Percentiles rank a stretch among this genome's conserved stretches.
These are phyloP conservation scores for Bruguiera hainesii DNA, from an alignment of 441 rosid genomes.

Conservation along the genomic window DNA sequence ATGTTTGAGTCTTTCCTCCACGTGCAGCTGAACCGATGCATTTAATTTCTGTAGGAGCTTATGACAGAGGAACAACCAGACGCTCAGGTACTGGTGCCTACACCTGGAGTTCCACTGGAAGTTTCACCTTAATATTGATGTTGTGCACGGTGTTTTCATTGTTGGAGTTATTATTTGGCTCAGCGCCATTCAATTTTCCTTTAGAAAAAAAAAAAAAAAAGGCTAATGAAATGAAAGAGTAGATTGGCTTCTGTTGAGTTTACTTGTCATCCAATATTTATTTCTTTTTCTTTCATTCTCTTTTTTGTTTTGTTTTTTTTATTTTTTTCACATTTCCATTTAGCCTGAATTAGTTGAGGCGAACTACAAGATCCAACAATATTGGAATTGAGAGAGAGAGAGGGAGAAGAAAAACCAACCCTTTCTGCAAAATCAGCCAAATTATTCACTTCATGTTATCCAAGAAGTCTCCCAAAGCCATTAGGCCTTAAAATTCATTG, in stretches of 20 bases:
- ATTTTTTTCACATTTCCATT: too few relatives aligned
- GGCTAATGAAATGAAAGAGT: too few relatives aligned
- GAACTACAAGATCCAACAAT: too few relatives aligned
- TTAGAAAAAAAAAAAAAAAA: too few relatives aligned
- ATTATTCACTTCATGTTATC: slow-evolving; percentile 14
- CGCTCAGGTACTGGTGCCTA: slow-evolving; percentile 66
- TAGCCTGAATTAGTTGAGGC: too few relatives aligned
- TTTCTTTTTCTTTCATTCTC: too few relatives aligned
- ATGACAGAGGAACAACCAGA: slow-evolving; percentile 59
- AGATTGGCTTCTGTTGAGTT: too few relatives aligned
- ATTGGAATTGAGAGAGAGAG: not conserved
- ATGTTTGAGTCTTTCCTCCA: not conserved
- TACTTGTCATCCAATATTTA: too few relatives aligned
- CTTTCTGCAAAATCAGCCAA: slow-evolving; percentile 15
- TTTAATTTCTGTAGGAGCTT: slow-evolving; percentile 42
- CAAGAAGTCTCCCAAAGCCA: slow-evolving; percentile 24
- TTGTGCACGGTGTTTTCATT: not conserved
- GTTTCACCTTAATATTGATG: slow-evolving; percentile 30
- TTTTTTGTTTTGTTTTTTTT: too few relatives aligned
- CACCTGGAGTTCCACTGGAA: slow-evolving; percentile 63
- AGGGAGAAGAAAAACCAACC: not conserved
- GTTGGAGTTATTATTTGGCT: too few relatives aligned
- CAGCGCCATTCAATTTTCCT: too few relatives aligned
- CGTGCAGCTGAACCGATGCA: not conserved
- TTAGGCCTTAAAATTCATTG: slow-evolving; percentile 25